Base-by-base conservation (phyloP, 306 rosid genomes). In the Casuarina glauca region DNA sequence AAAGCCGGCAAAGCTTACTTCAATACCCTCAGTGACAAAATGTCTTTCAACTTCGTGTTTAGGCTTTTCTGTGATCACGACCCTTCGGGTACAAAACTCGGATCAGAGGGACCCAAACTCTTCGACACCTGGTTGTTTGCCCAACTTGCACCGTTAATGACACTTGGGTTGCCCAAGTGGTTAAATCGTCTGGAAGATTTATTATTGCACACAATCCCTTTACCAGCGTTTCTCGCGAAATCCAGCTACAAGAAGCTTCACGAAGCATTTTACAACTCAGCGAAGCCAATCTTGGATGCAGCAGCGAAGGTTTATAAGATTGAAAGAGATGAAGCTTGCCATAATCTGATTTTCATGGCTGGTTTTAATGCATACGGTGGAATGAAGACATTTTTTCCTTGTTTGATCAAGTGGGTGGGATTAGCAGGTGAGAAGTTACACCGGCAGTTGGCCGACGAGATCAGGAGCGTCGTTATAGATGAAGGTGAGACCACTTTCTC, bases 341-440 rank as follows among this genome's bases (percentile, higher is more conserved):
- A 93, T 42, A 93, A 93, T 26, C 49, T 93, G 0, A 73, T 91
- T 2, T 93, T 93, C 82, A 69, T 85, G 73, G 82, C 85, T 12
- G 83, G 91, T 41, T 93, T 91, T 80, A 93, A 89, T 72, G 89
- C 98, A 0, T 89, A 69, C 12, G 98, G 93, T 0, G 98, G 97
- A 3, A 71, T 90, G 73, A 81, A 84, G 54, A 83, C 78, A n/a
- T 78, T 84, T 86, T 84, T 89, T 0, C 95, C 98, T 0, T 38
- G 73, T 16, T 16, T 93, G 42, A 39, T 90, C 26, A 90, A 90
- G 68, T 93, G 97, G 97, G 77, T 89, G 0, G 97, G 89, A 15
- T 75, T 74, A 4, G 84, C 84, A 3, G 96, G 97, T 0, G 86
- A 69, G 64, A 45, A 0, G 8, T 67, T 89, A 0, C 97, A 93